These are phyloP conservation scores for Saccharomycopsis malanga DNA, from an alignment of 805 yeast genomes.

Conservation along the genomic window DNA sequence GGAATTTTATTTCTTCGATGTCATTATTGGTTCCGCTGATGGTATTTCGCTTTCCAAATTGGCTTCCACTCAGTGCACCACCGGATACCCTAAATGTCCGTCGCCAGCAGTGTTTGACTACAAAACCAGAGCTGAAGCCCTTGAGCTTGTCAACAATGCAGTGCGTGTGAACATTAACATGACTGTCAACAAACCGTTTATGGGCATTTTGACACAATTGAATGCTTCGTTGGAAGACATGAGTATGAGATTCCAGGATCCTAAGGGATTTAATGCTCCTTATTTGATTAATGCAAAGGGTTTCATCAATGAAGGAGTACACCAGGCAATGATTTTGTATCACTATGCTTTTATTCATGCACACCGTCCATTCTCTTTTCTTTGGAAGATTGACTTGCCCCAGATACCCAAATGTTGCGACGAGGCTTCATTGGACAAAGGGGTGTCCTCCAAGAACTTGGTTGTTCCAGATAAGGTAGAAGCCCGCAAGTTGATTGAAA, in stretches of 20 bases:
- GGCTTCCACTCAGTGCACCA: constrained; percentile 30
- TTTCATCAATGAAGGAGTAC: constrained; percentile 45
- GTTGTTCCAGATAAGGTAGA: constrained; percentile 32
- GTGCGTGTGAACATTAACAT: constrained; percentile 42
- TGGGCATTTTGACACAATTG: constrained; percentile 33
- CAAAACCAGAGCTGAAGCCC: constrained; percentile 39
- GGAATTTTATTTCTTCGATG: constrained; percentile 47
- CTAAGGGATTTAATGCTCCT: constrained; percentile 35
- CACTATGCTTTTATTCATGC: constrained; percentile 50
- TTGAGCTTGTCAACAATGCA: constrained; percentile 43
- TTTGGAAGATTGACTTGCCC: constrained; percentile 44
- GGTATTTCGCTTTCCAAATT: constrained; percentile 38
- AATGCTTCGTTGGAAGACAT: constrained; percentile 44
- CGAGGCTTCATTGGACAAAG: constrained; percentile 23
- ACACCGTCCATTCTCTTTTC: constrained; percentile 46
- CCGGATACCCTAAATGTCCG: constrained; percentile 35
- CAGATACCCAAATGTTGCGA: constrained; percentile 34
- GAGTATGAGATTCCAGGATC: constrained; percentile 42
- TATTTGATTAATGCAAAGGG: constrained; percentile 38
- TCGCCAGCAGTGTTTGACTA: constrained; percentile 37
- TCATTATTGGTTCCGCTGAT: constrained; percentile 47
- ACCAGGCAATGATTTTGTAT: constrained; percentile 41
- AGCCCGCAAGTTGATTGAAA: constrained; percentile 42
- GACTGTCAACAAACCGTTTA: constrained; percentile 34
- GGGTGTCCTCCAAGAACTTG: constrained; percentile 24